phyloP scores from a whole-genome alignment of 768 basidiomycete species.

The Russula dissimulans region DNA sequence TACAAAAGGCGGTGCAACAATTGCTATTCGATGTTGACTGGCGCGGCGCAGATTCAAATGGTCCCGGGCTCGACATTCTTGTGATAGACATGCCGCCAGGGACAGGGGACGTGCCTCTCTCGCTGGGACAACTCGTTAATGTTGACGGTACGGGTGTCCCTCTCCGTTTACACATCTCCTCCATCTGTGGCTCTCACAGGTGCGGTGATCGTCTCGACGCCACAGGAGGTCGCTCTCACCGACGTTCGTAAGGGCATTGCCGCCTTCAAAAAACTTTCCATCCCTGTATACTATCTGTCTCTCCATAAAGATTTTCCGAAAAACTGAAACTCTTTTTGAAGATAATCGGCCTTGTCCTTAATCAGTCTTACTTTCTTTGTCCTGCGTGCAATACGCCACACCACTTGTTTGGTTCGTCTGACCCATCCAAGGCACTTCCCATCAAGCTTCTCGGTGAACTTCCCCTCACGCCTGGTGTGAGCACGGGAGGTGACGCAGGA shows the following conservation, averaged over 20 bases:
- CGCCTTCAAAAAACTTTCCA: conserved; percentile 82
- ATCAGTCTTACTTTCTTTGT: conserved; percentile 80
- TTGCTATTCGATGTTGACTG: conserved; percentile 95
- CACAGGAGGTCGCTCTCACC: conserved; percentile 86
- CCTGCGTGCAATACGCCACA: conserved; percentile 57
- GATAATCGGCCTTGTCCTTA: conserved; percentile 83
- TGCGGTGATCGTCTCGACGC: conserved; percentile 89
- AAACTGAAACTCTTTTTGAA: conserved; percentile 24
- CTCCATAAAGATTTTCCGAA: neutral
- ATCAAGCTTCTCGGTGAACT: conserved; percentile 70
- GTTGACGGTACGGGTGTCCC: conserved; percentile 56
- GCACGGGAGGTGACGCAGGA: conserved; percentile 62
- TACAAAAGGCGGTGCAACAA: conserved; percentile 95
- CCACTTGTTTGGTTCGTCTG: conserved; percentile 62
- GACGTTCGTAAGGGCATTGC: conserved; percentile 90
- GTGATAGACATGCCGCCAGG: conserved; percentile 97
- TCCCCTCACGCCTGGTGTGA: conserved; percentile 70
- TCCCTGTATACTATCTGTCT: conserved; percentile 53
- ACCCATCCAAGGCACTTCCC: conserved; percentile 42
- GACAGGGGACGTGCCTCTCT: conserved; percentile 92
- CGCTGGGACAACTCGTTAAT: conserved; percentile 75
- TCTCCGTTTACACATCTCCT: neutral
- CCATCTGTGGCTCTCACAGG: conserved; percentile 37
- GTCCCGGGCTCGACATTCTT: conserved; percentile 64
- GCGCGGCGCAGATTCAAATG: conserved; percentile 34